Conservation (phyloP, 75 land plant species). For the Picea sitchensis region DNA sequence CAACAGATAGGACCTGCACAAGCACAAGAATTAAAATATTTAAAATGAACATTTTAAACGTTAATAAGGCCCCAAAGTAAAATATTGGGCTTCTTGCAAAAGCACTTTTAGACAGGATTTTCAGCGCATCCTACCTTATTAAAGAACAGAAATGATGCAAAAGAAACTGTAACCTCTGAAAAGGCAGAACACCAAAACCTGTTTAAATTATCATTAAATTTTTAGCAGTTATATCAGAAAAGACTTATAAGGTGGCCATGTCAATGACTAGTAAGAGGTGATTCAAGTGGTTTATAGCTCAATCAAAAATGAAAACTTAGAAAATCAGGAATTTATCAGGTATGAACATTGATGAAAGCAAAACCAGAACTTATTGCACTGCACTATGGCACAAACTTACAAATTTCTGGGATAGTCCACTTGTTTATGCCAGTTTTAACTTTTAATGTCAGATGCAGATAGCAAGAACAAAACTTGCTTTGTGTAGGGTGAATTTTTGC, state of each 20-base stretch:
- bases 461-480: neutral
- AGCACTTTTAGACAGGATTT: neutral
- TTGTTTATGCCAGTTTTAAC: neutral
- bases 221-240: neutral
- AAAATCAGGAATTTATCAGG: neutral
- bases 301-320: neutral
- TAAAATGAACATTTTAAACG: neutral
- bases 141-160: neutral
- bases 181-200: neutral
- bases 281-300: neutral
- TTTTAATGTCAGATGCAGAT: neutral
- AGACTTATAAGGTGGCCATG: neutral
- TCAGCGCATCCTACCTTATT: neutral
- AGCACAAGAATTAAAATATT: neutral
- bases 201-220: neutral
- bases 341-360: neutral
- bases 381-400: neutral
- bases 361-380: neutral
- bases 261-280: neutral
- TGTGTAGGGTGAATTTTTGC: neutral
- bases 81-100: neutral
- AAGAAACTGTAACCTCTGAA: neutral
- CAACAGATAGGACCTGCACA: slow-evolving; percentile 84
- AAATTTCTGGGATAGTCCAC: neutral
- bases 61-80: neutral